Evolutionary conservation across 805 yeast genomes (phyloP).

Genomic region (Pichia kluyveri): DNA sequence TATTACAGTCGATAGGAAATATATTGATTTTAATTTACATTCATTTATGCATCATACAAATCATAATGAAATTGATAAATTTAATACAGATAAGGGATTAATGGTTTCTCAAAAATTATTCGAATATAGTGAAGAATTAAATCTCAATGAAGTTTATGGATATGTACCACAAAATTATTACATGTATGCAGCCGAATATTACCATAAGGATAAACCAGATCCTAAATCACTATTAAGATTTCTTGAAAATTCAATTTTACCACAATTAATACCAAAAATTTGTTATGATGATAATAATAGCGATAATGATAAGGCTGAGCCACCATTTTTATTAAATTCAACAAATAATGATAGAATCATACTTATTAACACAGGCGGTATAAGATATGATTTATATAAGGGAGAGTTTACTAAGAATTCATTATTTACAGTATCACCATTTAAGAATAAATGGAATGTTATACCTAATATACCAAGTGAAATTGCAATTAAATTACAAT

Average conservation of each 20-base stretch:
- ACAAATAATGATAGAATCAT: slow-evolving; percentile 34
- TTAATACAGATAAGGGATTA: slow-evolving; percentile 50
- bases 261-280: slow-evolving; percentile 18
- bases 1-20: slow-evolving; percentile 42
- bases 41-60: slow-evolving; percentile 62
- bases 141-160: slow-evolving; percentile 52
- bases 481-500: slow-evolving; percentile 46
- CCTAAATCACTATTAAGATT: slow-evolving; percentile 50
- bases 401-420: slow-evolving; percentile 80
- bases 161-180: slow-evolving; percentile 58
- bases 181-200: slow-evolving; percentile 56
- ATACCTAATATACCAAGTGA: slow-evolving; percentile 47
- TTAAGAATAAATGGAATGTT: slow-evolving; percentile 69
- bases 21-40: slow-evolving; percentile 72
- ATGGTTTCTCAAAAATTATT: slow-evolving; percentile 36
- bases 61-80: slow-evolving; percentile 21
- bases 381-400: slow-evolving; percentile 75
- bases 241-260: slow-evolving; percentile 45
- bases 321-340: neutral
- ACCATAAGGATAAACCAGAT: slow-evolving; percentile 20
- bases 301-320: no score
- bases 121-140: slow-evolving; percentile 33
- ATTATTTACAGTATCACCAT: slow-evolving; percentile 78
- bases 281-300: slow-evolving; percentile 12
- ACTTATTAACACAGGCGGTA: slow-evolving; percentile 77